Evolutionary conservation across 2,329 filamentous ascomycete genomes (phyloP).

Genomic region (Colletotrichum magnum): DNA sequence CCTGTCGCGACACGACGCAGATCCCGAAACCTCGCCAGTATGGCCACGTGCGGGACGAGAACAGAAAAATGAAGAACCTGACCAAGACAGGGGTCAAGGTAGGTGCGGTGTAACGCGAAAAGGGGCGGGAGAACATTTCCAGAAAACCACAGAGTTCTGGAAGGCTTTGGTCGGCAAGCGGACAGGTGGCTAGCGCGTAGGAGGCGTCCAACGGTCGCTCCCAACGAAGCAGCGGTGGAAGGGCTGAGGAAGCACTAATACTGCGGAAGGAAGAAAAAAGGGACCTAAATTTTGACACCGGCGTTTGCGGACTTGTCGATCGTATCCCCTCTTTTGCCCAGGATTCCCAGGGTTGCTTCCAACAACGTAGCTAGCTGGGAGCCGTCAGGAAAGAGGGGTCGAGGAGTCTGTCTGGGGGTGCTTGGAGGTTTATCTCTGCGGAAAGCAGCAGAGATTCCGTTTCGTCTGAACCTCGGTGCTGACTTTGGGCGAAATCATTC

Average conservation of each 20-base stretch:
- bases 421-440: not conserved
- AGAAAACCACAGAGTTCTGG: slow-evolving; percentile 21
- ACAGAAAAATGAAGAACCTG: not conserved
- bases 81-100: not conserved
- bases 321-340: slow-evolving; percentile 10
- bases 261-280: not conserved
- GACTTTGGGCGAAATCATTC: not conserved
- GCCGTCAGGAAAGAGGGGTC: not conserved
- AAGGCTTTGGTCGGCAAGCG: not conserved
- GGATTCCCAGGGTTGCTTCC: slow-evolving; percentile 16
- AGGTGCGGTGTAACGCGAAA: not conserved
- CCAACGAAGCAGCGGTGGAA: slow-evolving; percentile 7
- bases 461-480: slow-evolving; percentile 14
- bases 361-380: slow-evolving; percentile 1
- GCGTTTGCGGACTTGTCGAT: slow-evolving; percentile 35
- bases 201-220: not conserved
- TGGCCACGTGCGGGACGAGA: slow-evolving; percentile 11
- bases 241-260: slow-evolving; percentile 12
- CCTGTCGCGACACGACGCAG: slow-evolving; percentile 32
- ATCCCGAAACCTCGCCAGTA: not conserved
- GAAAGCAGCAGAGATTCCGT: too few relatives aligned
- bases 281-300: slow-evolving; percentile 14
- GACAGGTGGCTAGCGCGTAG: not conserved
- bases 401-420: not conserved
- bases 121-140: slow-evolving; percentile 32